Conservation (phyloP, 805 yeast genomes). For the Ogataea pignaliae region DNA sequence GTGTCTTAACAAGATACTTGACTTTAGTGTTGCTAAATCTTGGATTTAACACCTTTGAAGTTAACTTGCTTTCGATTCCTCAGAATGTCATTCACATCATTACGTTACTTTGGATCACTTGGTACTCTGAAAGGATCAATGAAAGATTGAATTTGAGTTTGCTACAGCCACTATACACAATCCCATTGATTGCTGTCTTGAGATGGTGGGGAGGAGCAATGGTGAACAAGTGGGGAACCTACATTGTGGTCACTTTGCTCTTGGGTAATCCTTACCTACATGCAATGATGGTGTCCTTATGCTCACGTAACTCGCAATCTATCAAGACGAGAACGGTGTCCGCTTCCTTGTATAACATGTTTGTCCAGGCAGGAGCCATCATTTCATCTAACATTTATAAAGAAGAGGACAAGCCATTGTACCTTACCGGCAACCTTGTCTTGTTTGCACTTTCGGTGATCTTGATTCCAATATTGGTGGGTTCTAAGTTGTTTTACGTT, state of each 20-base stretch:
- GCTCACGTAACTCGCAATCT: conserved; percentile 57
- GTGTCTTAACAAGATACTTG: conserved; percentile 40
- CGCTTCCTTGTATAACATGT: conserved; percentile 62
- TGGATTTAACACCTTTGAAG: conserved; percentile 50
- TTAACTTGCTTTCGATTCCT: conserved; percentile 52
- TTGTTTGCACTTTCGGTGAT: conserved; percentile 33
- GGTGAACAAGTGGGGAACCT: conserved; percentile 26
- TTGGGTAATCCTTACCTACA: conserved; percentile 47
- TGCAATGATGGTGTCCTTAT: conserved; percentile 55
- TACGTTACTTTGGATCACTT: conserved; percentile 32
- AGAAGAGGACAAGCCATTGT: conserved; percentile 52
- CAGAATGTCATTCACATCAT: conserved; percentile 36
- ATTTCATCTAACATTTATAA: conserved; percentile 54
- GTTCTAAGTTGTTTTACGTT: conserved; percentile 35
- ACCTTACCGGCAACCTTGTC: conserved; percentile 50
- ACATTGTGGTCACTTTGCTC: conserved; percentile 19
- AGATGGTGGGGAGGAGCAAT: conserved; percentile 27
- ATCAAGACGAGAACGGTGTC: conserved; percentile 63
- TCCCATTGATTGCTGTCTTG: conserved; percentile 23
- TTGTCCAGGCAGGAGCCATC: conserved; percentile 55
- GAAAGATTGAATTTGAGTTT: conserved; percentile 22
- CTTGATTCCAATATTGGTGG: conserved; percentile 24
- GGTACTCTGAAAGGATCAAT: conserved; percentile 32
- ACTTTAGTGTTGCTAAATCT: conserved; percentile 43
- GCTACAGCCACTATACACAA: conserved; percentile 22